These are phyloP conservation scores for Colletotrichum sp. DNA, from an alignment of 2,329 filamentous ascomycete genomes.

Conservation along the genomic window DNA sequence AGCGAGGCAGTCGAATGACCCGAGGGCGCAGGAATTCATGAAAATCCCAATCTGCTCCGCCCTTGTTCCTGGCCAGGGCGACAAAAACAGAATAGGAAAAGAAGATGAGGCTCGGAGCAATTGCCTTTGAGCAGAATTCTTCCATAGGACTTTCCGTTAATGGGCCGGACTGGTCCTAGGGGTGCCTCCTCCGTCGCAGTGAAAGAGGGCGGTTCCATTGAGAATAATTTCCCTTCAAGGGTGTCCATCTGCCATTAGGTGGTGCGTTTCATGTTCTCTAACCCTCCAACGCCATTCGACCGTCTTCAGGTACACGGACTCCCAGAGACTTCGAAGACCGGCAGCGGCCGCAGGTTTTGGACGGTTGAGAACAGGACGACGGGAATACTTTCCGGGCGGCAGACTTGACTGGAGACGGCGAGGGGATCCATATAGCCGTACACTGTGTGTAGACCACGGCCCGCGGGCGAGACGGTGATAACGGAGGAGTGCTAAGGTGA, in stretches of 20 bases:
- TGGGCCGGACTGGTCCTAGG: neutral
- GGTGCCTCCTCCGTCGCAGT: conserved; percentile 6
- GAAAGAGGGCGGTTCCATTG: conserved; percentile 8
- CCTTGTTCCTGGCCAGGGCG: neutral
- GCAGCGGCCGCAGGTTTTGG: conserved; percentile 5
- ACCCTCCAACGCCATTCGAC: conserved; percentile 12
- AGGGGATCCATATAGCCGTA: neutral
- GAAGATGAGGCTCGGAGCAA: neutral
- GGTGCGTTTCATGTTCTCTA: conserved; percentile 20
- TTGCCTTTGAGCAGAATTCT: neutral
- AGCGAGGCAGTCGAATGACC: neutral
- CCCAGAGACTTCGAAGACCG: neutral
- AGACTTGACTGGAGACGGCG: neutral
- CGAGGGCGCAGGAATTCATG: conserved; percentile 2
- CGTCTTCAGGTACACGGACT: conserved; percentile 6
- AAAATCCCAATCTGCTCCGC: conserved; percentile 1
- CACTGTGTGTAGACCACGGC: neutral
- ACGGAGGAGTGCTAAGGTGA: neutral
- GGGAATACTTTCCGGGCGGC: neutral
- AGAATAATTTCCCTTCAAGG: conserved; percentile 13
- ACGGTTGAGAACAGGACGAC: neutral
- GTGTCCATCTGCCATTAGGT: conserved; percentile 16
- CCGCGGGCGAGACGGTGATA: neutral
- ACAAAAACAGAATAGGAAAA: neutral
- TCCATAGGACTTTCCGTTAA: neutral